phyloP scores from a whole-genome alignment of 2,329 filamentous ascomycete species.

The Xylariaceae sp. region DNA sequence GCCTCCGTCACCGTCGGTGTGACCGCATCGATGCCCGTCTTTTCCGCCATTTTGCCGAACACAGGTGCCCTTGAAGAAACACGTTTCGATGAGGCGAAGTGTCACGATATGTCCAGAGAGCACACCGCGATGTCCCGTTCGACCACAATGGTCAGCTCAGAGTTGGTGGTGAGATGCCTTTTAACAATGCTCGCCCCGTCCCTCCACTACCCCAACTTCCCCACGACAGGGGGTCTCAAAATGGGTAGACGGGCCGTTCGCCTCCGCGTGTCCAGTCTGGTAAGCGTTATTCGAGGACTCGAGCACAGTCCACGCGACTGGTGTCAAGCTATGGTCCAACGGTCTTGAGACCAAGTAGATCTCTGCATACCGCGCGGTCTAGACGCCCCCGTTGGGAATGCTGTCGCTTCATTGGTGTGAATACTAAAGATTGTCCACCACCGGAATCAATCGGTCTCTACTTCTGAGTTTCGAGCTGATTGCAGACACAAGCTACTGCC shows the following conservation, averaged over 20 bases:
- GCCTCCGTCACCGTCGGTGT: constrained; percentile 18
- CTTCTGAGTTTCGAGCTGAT: not conserved
- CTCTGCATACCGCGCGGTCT: constrained; percentile 4
- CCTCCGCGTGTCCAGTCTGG: constrained; percentile 11
- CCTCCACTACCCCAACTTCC: constrained; percentile 12
- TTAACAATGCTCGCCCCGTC: not conserved
- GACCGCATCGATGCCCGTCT: constrained; percentile 15
- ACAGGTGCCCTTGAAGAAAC: not conserved
- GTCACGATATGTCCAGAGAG: constrained; percentile 2
- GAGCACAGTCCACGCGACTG: not conserved
- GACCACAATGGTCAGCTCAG: not conserved
- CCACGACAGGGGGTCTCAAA: constrained; percentile 5
- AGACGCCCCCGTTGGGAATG: constrained; percentile 1
- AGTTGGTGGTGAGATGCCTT: too few relatives aligned
- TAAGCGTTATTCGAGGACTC: constrained; percentile 1
- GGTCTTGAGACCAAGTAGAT: not conserved
- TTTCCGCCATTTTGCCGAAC: constrained; percentile 9
- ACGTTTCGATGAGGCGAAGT: not conserved
- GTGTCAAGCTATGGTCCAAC: not conserved
- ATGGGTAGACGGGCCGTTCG: constrained; percentile 15
- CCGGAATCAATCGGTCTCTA: not conserved
- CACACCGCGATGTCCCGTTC: not conserved
- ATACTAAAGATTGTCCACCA: not conserved
- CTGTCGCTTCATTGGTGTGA: not conserved
- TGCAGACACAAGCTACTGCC: not conserved